phyloP scores from a whole-genome alignment of 2,329 filamentous ascomycete species.

The Penicillium digitatum region DNA sequence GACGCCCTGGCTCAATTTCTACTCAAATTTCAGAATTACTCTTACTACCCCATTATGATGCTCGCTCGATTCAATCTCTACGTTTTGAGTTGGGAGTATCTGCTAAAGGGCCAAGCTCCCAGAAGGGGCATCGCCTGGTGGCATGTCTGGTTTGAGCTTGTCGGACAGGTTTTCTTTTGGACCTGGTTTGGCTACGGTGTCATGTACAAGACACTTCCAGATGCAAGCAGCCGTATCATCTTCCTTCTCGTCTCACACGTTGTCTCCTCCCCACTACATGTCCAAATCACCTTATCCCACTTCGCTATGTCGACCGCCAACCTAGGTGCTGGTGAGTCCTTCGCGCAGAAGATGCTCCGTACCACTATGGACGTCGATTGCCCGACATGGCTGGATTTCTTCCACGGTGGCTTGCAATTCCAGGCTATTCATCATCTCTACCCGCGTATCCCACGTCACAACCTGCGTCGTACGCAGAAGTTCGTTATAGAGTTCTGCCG shows the following conservation, averaged over 20 bases:
- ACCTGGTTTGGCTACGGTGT: slow-evolving; percentile 80
- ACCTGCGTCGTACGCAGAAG: slow-evolving; percentile 69
- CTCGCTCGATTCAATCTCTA: slow-evolving; percentile 88
- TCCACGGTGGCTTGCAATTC: slow-evolving; percentile 86
- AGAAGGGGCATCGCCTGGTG: slow-evolving; percentile 74
- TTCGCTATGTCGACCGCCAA: slow-evolving; percentile 92
- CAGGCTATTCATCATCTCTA: slow-evolving; percentile 85
- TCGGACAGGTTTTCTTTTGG: slow-evolving; percentile 78
- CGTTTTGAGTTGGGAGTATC: slow-evolving; percentile 71
- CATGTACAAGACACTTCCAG: slow-evolving; percentile 68
- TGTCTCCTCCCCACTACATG: slow-evolving; percentile 74
- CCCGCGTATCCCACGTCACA: slow-evolving; percentile 78
- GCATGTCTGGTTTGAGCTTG: slow-evolving; percentile 76
- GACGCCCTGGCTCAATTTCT: slow-evolving; percentile 68
- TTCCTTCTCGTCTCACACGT: slow-evolving; percentile 80
- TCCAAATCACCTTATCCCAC: slow-evolving; percentile 87
- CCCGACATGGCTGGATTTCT: slow-evolving; percentile 79
- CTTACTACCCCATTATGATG: slow-evolving; percentile 76
- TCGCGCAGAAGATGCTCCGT: slow-evolving; percentile 83
- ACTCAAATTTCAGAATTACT: slow-evolving; percentile 70
- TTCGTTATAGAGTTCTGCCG: slow-evolving; percentile 76
- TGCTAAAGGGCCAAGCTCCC: slow-evolving; percentile 66
- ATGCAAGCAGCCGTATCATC: slow-evolving; percentile 62
- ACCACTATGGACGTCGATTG: slow-evolving; percentile 94
- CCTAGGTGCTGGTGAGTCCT: slow-evolving; percentile 77